Evolutionary conservation across 345 rosid species (phyloP), one percentile per base, ranked within the genome.

Genomic region (Rhodamnia argentea): DNA sequence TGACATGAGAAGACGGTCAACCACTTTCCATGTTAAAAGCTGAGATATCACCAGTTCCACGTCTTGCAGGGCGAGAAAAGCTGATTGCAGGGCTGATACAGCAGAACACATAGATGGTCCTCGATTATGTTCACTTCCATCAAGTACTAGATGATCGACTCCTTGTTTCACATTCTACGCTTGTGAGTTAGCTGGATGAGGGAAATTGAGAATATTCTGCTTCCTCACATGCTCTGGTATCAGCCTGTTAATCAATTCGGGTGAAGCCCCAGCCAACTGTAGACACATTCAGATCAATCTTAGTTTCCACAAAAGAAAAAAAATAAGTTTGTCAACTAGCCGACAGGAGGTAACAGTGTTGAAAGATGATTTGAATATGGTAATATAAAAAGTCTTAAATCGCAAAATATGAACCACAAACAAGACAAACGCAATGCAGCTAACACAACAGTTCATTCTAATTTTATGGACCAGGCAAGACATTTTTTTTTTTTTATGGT

Each of bases 161-260:
- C 40, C 56, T 51, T 12, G 7, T 83, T 52, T 86, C 53, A 12
- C 26, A 52, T 51, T 50, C 27, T 83, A 50, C 51, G 81, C 86
- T 92, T 87, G 90, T 6, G 92, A 87, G 44, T 89, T 92, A 60
- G 88, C 83, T n/a, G 88, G 91, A 83, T 87, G 87, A 13, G 87
- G 86, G 78, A 90, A 89, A 86, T 86, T 90, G 53, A 89, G 88
- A 86, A 86, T 92, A 76, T 85, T 86, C 86, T 92, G 93, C 88
- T 92, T 90, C 87, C 93, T 91, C 29, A 92, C 88, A 74, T 95
- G 94, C 89, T 93, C 96, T 5, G 98, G 98, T 89, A 95, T 93
- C 84, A 93, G 89, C 91, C 92, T 91, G 90, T 86, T 94, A 83
- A 93, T 92, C 59, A 95, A 94, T 87, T 95, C 98, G 5, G 95